Evolutionary conservation across 352 stramenopile species (phyloP), one percentile per base, ranked within the genome.

Genomic region (Chrysophaeum taylorii): DNA sequence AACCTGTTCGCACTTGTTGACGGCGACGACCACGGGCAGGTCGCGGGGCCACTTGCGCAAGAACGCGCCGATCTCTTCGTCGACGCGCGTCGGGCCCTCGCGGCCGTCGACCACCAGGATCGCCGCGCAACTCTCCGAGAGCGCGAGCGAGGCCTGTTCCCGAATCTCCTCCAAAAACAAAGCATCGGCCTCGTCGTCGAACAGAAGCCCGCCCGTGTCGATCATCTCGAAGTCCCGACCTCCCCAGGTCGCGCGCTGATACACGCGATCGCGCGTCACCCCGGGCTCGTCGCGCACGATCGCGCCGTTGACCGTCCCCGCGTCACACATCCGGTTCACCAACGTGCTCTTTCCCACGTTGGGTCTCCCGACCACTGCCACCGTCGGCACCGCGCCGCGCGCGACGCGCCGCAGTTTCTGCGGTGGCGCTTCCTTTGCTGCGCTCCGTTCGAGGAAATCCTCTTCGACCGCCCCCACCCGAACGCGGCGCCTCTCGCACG

Each of bases 1-100:
- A 72, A 83, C 78, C 73, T 71, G 85, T 77, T 93, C 87, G 78
- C 87, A 93, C 73, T 93, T 93, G 75, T 92, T 93, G 15, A 93
- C 85, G 35, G 85, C 85, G 27, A 93, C 70, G 23, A 83, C 62
- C 16, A 90, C 77, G 16, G 84, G 83, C 41, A 89, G 82, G 4
- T 77, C 9, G 29, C 14, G 2, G 12, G 14, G 7, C 29, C 38
- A 52, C 37, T 79, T 83, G 50, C 87, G 71, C 43, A 93, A 74
- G 78, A 90, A 93, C 1, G 81, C 76, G 23, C 83, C 85, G 71
- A 93, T 80, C 57, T 86, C 73, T 62, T 82, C 74, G 75, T 93
- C 87, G 73, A 91, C 78, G 0, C 69, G 45, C 15, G 76, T 88
- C 31, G 85, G 67, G 37, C 87, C 87, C 16, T 74, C 66, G 68